Percentiles rank a stretch among this genome's conserved stretches.
phyloP scores from a whole-genome alignment of 139 green algal species.

The Tetradesmus obliquus region DNA sequence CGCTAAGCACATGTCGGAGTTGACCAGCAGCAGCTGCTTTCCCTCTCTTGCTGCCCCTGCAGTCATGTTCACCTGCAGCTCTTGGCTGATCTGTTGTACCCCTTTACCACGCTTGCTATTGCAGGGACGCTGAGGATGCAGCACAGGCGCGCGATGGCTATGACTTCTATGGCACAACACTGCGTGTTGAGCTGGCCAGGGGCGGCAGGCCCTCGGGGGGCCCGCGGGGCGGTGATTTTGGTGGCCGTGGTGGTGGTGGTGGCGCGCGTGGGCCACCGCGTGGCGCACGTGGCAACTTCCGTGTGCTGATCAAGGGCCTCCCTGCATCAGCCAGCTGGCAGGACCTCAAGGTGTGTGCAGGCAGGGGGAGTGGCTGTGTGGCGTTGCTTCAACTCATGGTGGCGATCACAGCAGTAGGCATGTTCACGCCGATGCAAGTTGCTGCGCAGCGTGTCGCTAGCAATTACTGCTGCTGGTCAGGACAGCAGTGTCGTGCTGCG shows the following conservation, averaged over 20 bases:
- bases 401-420: not conserved
- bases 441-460: not conserved
- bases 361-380: constrained; percentile 6
- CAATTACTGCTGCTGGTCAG: not conserved
- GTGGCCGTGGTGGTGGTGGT: not conserved
- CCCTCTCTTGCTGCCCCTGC: not conserved
- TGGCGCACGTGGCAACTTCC: constrained; percentile 62
- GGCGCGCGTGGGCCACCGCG: not conserved
- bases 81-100: not conserved
- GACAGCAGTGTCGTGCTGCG: too few relatives aligned
- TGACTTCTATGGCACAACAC: constrained; percentile 84
- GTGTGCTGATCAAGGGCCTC: constrained; percentile 83
- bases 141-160: constrained; percentile 89
- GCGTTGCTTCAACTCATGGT: not conserved
- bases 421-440: not conserved
- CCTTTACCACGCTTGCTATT: not conserved
- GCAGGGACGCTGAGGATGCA: constrained; percentile 88
- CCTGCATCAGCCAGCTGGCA: constrained; percentile 92
- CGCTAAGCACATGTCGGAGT: not conserved
- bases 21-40: constrained; percentile 5
- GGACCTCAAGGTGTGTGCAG: constrained; percentile 86
- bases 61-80: not conserved
- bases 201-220: constrained; percentile 39
- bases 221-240: not conserved
- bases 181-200: constrained; percentile 81